These are phyloP conservation scores for Diaporthe sp. DNA, from an alignment of 2,329 filamentous ascomycete genomes.

Conservation along the genomic window DNA sequence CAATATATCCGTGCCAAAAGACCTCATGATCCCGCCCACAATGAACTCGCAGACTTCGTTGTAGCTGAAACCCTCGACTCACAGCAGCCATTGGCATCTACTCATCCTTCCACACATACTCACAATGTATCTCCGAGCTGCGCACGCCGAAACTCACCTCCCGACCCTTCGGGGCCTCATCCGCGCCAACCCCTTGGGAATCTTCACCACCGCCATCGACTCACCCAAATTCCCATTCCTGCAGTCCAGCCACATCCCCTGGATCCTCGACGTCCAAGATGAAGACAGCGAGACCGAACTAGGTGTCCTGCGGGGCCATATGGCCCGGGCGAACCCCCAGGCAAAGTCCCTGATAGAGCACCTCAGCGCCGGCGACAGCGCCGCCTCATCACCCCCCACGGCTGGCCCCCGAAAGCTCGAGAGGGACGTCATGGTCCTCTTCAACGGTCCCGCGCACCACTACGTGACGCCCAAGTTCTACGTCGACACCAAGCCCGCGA, in stretches of 20 bases:
- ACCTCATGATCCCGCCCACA: background rate
- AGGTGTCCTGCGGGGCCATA: slow-evolving; percentile 68
- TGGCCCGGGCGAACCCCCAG: slow-evolving; percentile 75
- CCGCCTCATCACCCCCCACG: slow-evolving; percentile 43
- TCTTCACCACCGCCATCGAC: slow-evolving; percentile 72
- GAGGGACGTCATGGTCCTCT: slow-evolving; percentile 73
- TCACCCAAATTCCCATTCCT: slow-evolving; percentile 64
- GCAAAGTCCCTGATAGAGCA: slow-evolving; percentile 70
- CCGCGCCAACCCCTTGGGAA: slow-evolving; percentile 70
- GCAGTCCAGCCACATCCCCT: slow-evolving; percentile 73
- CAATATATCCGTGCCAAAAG: background rate
- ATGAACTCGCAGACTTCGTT: background rate
- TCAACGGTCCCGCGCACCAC: slow-evolving; percentile 70
- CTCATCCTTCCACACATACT: background rate
- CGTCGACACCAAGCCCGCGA: slow-evolving; percentile 72
- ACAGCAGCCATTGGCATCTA: background rate
- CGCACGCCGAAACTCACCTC: slow-evolving; percentile 66
- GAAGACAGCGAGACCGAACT: slow-evolving; percentile 56
- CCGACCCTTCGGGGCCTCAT: slow-evolving; percentile 68
- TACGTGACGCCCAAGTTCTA: slow-evolving; percentile 81
- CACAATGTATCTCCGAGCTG: slow-evolving; percentile 69
- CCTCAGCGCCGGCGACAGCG: background rate
- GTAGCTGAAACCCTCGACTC: background rate
- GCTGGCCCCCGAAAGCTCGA: slow-evolving; percentile 48
- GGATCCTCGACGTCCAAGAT: slow-evolving; percentile 65